Evolutionary conservation across 768 basidiomycete species (phyloP).

Genomic region (Suillus subalutaceus): DNA sequence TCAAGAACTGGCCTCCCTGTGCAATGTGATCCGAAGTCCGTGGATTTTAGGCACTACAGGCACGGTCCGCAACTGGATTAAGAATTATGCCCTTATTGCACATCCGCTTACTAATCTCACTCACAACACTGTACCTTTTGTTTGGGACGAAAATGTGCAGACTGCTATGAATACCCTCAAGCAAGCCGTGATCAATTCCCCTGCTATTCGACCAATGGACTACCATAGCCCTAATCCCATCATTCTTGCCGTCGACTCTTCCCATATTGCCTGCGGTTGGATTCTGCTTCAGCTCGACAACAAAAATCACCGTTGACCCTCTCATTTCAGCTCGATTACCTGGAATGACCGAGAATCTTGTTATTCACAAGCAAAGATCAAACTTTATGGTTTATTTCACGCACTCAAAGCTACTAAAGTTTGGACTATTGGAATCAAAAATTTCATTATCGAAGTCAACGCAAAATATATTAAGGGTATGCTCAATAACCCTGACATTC

Average conservation of each 20-base stretch:
- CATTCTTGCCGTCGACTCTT: conserved; percentile 30
- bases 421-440: conserved; percentile 23
- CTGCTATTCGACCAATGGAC: conserved; percentile 37
- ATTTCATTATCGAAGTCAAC: conserved; percentile 26
- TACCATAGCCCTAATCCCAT: conserved; percentile 30
- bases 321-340: conserved; percentile 40
- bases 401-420: conserved; percentile 13
- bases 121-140: too few species aligned
- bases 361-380: conserved; percentile 26
- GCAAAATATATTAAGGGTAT: conserved; percentile 32
- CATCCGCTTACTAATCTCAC: conserved; percentile 20
- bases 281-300: conserved; percentile 29
- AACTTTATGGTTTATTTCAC: conserved; percentile 31
- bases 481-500: conserved; percentile 35
- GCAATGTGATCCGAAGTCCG: conserved; percentile 24
- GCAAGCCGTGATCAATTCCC: conserved; percentile 20
- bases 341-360: conserved; percentile 28
- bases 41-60: conserved; percentile 37
- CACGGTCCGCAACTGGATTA: conserved; percentile 33
- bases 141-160: too few species aligned
- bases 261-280: conserved; percentile 38
- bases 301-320: conserved; percentile 23
- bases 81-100: conserved; percentile 28
- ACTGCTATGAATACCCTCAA: conserved; percentile 24
- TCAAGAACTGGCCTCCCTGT: conserved; percentile 27